phyloP scores from a whole-genome alignment of 1,284 basidiomycete species.

The Singerocomus inundabilis region DNA sequence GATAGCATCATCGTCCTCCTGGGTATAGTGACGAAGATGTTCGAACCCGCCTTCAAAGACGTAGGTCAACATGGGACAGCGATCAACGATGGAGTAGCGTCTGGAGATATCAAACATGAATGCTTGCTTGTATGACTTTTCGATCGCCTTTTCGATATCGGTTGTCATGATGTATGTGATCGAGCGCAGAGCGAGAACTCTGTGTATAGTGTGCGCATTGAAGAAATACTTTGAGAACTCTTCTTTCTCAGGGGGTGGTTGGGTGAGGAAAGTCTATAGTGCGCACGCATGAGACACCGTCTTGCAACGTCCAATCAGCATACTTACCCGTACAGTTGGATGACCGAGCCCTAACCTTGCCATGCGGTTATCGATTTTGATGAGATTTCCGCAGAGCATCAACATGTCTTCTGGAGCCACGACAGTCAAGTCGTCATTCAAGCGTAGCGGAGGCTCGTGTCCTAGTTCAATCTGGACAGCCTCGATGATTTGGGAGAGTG shows the following conservation, averaged over 20 bases:
- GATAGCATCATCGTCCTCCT: constrained; percentile 29
- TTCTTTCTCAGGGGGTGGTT: constrained; percentile 14
- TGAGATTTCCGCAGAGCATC: constrained; percentile 27
- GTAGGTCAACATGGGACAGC: constrained; percentile 31
- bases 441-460: constrained; percentile 15
- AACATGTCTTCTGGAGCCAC: constrained; percentile 28
- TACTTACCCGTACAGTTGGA: constrained; percentile 25
- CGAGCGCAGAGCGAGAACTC: constrained; percentile 31
- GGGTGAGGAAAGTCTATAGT: constrained; percentile 27
- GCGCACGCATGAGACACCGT: constrained; percentile 4
- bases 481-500: constrained; percentile 30
- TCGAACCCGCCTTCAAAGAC: constrained; percentile 32
- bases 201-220: constrained; percentile 22
- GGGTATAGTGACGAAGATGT: constrained; percentile 26
- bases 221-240: constrained; percentile 22
- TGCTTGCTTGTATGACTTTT: constrained; percentile 22
- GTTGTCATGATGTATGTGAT: constrained; percentile 30
- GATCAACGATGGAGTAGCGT: constrained; percentile 23
- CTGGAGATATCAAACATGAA: constrained; percentile 32
- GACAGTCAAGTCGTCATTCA: constrained; percentile 29
- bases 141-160: constrained; percentile 28
- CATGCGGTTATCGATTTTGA: constrained; percentile 29
- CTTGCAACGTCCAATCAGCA: not conserved
- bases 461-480: constrained; percentile 32
- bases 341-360: constrained; percentile 25